Conservation (phyloP, 305 asterid species). For the Rubia peregrina region DNA sequence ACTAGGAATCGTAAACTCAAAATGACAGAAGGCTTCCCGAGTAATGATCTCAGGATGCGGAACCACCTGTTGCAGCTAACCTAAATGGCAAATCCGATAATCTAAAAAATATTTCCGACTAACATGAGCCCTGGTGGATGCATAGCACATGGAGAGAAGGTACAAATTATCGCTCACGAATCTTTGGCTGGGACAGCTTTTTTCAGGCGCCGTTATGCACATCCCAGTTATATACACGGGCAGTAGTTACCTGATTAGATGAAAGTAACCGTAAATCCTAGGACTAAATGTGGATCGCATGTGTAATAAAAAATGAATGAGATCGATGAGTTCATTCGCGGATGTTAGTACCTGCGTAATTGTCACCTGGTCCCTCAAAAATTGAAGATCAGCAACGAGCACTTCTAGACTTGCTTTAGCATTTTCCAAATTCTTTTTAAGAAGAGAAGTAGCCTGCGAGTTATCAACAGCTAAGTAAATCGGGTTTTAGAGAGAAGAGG, state of each 20-base stretch:
- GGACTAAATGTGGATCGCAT: not conserved
- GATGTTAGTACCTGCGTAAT: slow-evolving; percentile 54
- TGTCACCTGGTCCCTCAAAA: slow-evolving; percentile 80
- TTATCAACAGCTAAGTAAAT: slow-evolving; percentile 12
- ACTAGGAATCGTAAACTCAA: slow-evolving; percentile 1
- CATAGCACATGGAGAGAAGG: not conserved
- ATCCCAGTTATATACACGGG: slow-evolving; percentile 95
- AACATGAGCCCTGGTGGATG: not conserved
- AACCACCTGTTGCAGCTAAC: not conserved
- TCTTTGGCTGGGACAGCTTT: slow-evolving; percentile 36
- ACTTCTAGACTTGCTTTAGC: slow-evolving; percentile 91
- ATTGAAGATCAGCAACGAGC: slow-evolving; percentile 80
- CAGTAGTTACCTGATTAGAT: slow-evolving; percentile 64
- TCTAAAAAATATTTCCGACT: slow-evolving; percentile 7
- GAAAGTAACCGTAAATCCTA: not conserved
- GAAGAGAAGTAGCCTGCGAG: slow-evolving; percentile 77
- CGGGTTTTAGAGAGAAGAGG: slow-evolving; percentile 1
- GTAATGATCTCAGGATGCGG: not conserved
- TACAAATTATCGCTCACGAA: slow-evolving; percentile 14
- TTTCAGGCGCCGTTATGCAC: slow-evolving; percentile 74
- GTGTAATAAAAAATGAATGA: not conserved
- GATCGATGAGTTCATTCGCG: not conserved
- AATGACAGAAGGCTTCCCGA: not conserved
- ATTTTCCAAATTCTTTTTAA: slow-evolving; percentile 71
- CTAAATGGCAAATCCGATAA: not conserved